Percentiles rank a stretch among this genome's conserved stretches.
Evolutionary conservation across 2,329 filamentous ascomycete genomes (phyloP).

Genomic region (Ustulina deusta): DNA sequence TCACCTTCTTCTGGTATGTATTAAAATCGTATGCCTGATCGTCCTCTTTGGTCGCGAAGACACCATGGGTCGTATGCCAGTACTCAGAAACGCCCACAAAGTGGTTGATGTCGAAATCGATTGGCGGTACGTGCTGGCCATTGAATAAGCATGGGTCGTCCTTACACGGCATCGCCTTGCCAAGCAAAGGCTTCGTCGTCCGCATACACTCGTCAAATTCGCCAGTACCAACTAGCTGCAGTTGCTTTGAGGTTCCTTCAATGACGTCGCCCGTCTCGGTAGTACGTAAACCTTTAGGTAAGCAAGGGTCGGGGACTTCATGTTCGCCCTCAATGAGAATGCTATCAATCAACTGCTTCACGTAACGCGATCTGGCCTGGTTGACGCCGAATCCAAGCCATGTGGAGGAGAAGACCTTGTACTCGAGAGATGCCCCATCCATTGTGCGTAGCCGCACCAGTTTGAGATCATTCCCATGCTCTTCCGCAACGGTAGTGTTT

Average conservation of each 20-base stretch:
- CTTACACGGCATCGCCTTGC: slow-evolving; percentile 86
- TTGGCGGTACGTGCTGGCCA: slow-evolving; percentile 90
- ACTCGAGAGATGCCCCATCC: slow-evolving; percentile 81
- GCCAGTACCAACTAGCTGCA: slow-evolving; percentile 82
- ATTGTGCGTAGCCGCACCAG: slow-evolving; percentile 86
- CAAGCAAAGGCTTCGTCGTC: slow-evolving; percentile 85
- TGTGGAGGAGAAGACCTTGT: slow-evolving; percentile 93
- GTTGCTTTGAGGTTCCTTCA: slow-evolving; percentile 55
- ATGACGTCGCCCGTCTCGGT: slow-evolving; percentile 75
- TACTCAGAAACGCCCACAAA: slow-evolving; percentile 98
- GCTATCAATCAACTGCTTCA: slow-evolving; percentile 78
- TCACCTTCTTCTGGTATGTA: slow-evolving; percentile 87
- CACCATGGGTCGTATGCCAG: slow-evolving; percentile 97
- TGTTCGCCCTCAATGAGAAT: slow-evolving; percentile 67
- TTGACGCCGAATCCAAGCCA: slow-evolving; percentile 99
- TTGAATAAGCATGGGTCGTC: slow-evolving; percentile 90
- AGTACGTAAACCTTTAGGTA: slow-evolving; percentile 81
- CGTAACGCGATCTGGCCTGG: slow-evolving; percentile 85
- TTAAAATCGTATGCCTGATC: slow-evolving; percentile 85
- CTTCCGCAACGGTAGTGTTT: slow-evolving; percentile 88
- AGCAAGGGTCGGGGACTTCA: slow-evolving; percentile 89
- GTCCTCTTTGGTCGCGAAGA: slow-evolving; percentile 84
- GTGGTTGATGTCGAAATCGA: slow-evolving; percentile 97
- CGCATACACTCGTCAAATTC: slow-evolving; percentile 86
- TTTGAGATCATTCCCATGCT: slow-evolving; percentile 90